A percentile compares a stretch with the other conserved stretches of the same genome.
These are phyloP conservation scores for Sporothrix protearum DNA, from an alignment of 2,329 filamentous ascomycete genomes.

Conservation along the genomic window DNA sequence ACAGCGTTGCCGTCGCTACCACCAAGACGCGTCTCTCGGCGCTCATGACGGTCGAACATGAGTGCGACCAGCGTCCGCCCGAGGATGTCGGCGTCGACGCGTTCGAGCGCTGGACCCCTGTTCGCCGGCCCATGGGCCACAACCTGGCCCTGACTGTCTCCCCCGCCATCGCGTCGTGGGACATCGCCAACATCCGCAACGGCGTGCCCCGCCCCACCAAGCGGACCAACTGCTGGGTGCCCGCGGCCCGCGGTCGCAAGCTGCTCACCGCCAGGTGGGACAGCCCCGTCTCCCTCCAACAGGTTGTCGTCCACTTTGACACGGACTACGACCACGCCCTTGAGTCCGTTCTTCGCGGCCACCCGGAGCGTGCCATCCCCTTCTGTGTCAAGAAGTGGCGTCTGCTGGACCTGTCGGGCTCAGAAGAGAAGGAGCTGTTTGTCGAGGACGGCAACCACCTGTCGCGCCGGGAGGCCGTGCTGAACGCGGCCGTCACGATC, in stretches of 20 bases:
- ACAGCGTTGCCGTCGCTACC: constrained; percentile 29
- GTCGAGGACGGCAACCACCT: constrained; percentile 29
- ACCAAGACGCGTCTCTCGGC: constrained; percentile 29
- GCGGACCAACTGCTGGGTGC: constrained; percentile 32
- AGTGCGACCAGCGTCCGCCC: constrained; percentile 30
- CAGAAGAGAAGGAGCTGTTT: constrained; percentile 28
- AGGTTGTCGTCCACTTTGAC: constrained; percentile 31
- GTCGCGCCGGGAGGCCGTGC: constrained; percentile 27
- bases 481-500: constrained; percentile 19
- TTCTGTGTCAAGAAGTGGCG: constrained; percentile 32
- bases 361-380: constrained; percentile 30
- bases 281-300: constrained; percentile 22
- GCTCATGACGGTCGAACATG: constrained; percentile 32
- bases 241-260: constrained; percentile 10
- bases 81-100: constrained; percentile 30
- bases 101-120: constrained; percentile 32
- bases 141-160: constrained; percentile 29
- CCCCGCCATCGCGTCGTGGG: constrained; percentile 28
- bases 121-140: constrained; percentile 31
- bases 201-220: constrained; percentile 31
- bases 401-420: constrained; percentile 27
- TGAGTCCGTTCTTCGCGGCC: constrained; percentile 31
- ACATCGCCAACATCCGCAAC: constrained; percentile 26
- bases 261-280: constrained; percentile 26
- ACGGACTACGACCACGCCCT: constrained; percentile 32